Base-by-base conservation (phyloP, 768 basidiomycete species). In the Sarcomyxa edulis region DNA sequence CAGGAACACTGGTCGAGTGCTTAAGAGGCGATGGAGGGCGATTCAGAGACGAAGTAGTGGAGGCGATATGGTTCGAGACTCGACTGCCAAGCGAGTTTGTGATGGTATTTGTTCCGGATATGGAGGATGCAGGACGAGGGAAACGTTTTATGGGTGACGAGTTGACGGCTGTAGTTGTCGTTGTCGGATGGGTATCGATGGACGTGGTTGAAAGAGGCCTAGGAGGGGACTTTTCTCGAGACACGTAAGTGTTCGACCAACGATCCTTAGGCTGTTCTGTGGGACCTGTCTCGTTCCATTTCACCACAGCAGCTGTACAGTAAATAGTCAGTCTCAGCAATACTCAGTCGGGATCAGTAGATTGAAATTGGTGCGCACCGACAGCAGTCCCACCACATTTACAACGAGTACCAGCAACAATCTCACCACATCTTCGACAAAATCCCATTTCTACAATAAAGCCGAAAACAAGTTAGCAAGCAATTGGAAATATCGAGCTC, bases 391-490 rank as follows among this genome's bases (percentile, higher is more conserved):
- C 89, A 47, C 89, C 88, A 58, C 88, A 92, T 59, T 75, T 81
- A 60, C 86, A 90, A 37, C 82, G 82, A 29, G 65, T 59, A 34
- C 77, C 76, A 24, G 68, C 54, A 22, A 90, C 86, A 42, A 92
- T 88, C 46, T 90, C 84, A 41, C 88, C 89, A 53, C 88, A 92
- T 55, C 85, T 71, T 43, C 84, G 74, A 64, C 89, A 92, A 52
- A 91, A 91, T 16, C 83, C 84, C 88, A 91, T 91, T 16, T 36
- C 25, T n/a, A 30, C 16, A 33, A 33, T 33, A 33, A 5, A 11
- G 4, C 21, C n/a, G n/a, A n/a, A n/a, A n/a, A n/a, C n/a, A n/a
- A n/a, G n/a, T n/a, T n/a, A n/a, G n/a, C n/a, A n/a, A n/a, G n/a
- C n/a, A n/a, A n/a, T n/a, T n/a, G n/a, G n/a, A n/a, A n/a, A n/a